Percentiles rank a stretch among this genome's conserved stretches.
These are phyloP conservation scores for Auricularia cornea DNA, from an alignment of 768 basidiomycete species.

Conservation along the genomic window DNA sequence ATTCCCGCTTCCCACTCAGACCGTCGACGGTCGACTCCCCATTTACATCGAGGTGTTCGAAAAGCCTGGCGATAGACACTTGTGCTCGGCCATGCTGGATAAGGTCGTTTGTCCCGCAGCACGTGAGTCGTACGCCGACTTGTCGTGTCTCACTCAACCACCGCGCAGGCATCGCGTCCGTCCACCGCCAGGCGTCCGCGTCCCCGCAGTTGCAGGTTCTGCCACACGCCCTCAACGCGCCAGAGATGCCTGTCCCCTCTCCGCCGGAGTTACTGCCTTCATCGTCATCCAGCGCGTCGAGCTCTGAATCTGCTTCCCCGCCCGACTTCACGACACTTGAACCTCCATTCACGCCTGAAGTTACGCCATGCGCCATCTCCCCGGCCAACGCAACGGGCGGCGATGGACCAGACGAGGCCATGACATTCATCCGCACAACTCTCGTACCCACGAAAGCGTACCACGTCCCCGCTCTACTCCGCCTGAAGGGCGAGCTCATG, in stretches of 20 bases:
- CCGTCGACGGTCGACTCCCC: neutral
- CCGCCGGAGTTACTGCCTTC: conserved; percentile 90
- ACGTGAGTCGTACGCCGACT: neutral
- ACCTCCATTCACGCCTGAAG: neutral
- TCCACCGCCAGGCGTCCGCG: neutral
- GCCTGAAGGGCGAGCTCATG: conserved; percentile 6
- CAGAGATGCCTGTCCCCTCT: conserved; percentile 69
- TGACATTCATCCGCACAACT: neutral
- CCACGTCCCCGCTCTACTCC: conserved; percentile 4
- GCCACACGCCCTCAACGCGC: neutral
- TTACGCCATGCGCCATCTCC: neutral
- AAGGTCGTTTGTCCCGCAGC: neutral
- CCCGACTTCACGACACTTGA: neutral
- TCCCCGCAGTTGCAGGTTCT: neutral
- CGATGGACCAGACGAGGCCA: neutral
- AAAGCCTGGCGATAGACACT: neutral
- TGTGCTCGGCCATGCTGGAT: neutral
- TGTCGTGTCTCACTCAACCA: neutral
- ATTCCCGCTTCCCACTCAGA: neutral
- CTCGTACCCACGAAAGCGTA: conserved; percentile 3
- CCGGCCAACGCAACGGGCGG: neutral
- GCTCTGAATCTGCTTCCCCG: neutral
- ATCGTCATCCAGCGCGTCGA: conserved; percentile 24
- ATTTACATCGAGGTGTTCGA: neutral
- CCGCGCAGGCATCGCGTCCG: neutral